These are phyloP conservation scores for Erucastrum elatum DNA, from an alignment of 345 rosid genomes.

Conservation along the genomic window DNA sequence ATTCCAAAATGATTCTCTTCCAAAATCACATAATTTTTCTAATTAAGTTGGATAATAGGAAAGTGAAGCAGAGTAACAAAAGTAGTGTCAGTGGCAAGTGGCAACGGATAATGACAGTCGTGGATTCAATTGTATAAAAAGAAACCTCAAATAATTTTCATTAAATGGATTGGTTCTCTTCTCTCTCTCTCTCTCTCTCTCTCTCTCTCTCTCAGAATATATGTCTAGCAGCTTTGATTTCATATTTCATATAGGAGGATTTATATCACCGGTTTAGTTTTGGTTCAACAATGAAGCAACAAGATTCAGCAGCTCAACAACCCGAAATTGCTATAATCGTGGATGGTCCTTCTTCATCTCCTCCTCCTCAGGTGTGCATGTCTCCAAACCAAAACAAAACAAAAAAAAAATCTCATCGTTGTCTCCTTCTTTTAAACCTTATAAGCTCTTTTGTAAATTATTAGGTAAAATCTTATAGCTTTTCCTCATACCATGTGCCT, in stretches of 20 bases:
- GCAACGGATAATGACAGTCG: constrained; percentile 16
- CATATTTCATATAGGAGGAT: constrained; percentile 1
- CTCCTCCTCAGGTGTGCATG: constrained; percentile 35
- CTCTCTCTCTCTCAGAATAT: constrained; percentile 9
- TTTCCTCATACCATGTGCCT: neutral
- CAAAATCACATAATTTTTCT: neutral
- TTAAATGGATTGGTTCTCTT: neutral
- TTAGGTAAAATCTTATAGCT: constrained; percentile 18
- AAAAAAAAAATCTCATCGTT: neutral
- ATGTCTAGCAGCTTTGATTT: constrained; percentile 31
- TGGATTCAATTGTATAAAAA: constrained; percentile 20
- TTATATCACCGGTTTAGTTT: constrained; percentile 9
- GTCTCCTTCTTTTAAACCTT: neutral
- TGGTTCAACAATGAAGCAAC: constrained; percentile 16
- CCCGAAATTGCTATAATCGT: constrained; percentile 31
- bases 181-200: constrained; percentile 8
- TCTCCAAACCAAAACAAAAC: neutral
- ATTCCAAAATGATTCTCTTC: neutral
- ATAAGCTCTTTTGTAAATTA: neutral
- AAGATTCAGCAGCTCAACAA: constrained; percentile 35
- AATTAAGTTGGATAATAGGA: no score
- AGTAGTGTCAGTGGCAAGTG: constrained; percentile 32
- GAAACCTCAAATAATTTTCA: constrained; percentile 10
- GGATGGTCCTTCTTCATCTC: constrained; percentile 17
- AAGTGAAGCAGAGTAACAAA: neutral